Evolutionary conservation across 768 basidiomycete genomes (phyloP).

Genomic region (Pleurotus platypus): DNA sequence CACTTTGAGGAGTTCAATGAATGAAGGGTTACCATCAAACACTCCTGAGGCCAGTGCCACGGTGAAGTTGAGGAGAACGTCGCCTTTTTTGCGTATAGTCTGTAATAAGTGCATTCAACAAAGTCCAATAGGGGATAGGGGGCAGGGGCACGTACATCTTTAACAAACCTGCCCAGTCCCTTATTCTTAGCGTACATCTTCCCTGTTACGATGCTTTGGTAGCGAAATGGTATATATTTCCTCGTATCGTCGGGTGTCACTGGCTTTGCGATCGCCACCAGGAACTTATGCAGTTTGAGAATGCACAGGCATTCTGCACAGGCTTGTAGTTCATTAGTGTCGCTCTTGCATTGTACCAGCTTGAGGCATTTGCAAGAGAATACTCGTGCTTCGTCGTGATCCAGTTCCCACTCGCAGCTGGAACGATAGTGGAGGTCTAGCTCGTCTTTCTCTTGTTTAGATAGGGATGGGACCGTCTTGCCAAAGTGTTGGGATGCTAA

Average conservation of each 20-base stretch:
- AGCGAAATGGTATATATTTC: neutral
- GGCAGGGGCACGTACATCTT: neutral
- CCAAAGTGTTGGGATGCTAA: neutral
- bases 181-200: neutral
- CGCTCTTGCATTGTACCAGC: neutral
- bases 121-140: neutral
- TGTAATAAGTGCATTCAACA: neutral
- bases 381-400: neutral
- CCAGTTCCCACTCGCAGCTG: neutral
- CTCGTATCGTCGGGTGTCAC: neutral
- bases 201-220: neutral
- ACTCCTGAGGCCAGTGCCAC: neutral
- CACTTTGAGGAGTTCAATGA: constrained; percentile 20
- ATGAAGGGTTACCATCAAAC: constrained; percentile 6
- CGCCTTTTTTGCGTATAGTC: neutral
- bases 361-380: neutral
- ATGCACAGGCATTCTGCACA: neutral
- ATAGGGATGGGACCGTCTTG: neutral
- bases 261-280: neutral
- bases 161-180: neutral
- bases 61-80: neutral
- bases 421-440: neutral
- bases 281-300: neutral
- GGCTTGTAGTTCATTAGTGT: neutral
- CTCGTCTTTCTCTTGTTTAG: neutral